These are phyloP conservation scores for Salix viminalis DNA, from an alignment of 345 rosid species.

Conservation along the genomic window DNA sequence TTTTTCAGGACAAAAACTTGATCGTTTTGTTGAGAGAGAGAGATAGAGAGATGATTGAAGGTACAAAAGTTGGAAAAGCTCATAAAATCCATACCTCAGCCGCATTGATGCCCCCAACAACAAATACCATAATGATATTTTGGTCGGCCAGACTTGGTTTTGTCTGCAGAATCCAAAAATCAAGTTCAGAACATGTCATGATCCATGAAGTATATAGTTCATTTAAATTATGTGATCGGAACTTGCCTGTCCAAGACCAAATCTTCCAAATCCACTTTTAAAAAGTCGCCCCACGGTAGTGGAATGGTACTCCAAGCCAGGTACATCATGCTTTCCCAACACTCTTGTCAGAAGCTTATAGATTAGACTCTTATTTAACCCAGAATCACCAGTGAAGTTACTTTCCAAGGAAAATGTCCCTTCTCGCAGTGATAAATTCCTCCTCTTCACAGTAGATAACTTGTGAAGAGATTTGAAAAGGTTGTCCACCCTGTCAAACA, in stretches of 20 bases:
- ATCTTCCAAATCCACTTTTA: conserved; percentile 94
- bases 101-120: conserved; percentile 87
- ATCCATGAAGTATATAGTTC: neutral
- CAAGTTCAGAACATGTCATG: conserved; percentile 3
- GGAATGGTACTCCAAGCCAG: conserved; percentile 88
- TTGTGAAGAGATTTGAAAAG: conserved; percentile 78
- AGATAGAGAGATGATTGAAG: neutral
- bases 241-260: conserved; percentile 90
- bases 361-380: conserved; percentile 58
- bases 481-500: conserved; percentile 83
- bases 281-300: conserved; percentile 90
- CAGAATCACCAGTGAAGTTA: conserved; percentile 47
- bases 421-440: conserved; percentile 48
- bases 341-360: conserved; percentile 59
- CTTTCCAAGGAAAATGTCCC: conserved; percentile 49
- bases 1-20: neutral
- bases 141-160: conserved; percentile 86
- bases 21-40: too few relatives aligned
- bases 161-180: conserved; percentile 45
- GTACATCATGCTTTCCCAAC: conserved; percentile 57
- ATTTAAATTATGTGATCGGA: neutral
- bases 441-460: conserved; percentile 54
- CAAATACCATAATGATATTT: conserved; percentile 71
- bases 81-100: conserved; percentile 50
- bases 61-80: neutral